Evolutionary conservation across 1,284 basidiomycete species (phyloP).

Genomic region (Trametes polyzona): DNA sequence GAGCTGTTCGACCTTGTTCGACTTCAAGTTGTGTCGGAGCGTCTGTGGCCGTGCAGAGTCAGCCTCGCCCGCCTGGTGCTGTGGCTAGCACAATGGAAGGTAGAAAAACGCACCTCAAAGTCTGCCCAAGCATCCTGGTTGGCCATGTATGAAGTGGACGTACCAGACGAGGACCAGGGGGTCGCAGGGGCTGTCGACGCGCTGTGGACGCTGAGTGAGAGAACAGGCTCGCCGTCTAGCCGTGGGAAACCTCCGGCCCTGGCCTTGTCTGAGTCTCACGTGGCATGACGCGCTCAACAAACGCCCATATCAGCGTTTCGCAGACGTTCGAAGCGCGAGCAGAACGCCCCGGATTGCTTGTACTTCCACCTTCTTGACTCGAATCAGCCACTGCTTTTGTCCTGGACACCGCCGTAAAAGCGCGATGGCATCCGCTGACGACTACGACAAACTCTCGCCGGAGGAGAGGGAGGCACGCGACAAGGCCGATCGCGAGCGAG

Average conservation of each 20-base stretch:
- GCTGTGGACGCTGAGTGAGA: conserved; percentile 14
- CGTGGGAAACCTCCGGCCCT: conserved; percentile 20
- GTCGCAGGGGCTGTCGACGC: conserved; percentile 13
- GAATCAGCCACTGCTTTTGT: background rate
- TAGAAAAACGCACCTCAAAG: conserved; percentile 54
- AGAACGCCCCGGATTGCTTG: too few relatives aligned
- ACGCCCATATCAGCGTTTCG: conserved; percentile 10
- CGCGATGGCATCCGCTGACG: conserved; percentile 41
- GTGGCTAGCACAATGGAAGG: conserved; percentile 2
- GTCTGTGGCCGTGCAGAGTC: conserved; percentile 38
- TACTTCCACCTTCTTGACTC: background rate
- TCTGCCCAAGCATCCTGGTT: conserved; percentile 58
- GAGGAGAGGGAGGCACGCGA: conserved; percentile 81
- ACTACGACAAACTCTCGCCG: conserved; percentile 79
- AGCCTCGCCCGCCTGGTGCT: background rate
- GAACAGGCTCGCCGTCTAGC: conserved; percentile 18
- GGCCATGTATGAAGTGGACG: conserved; percentile 41
- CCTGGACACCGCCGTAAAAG: background rate
- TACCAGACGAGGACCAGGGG: conserved; percentile 17
- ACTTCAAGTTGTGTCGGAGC: conserved; percentile 50
- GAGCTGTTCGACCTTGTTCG: conserved; percentile 77
- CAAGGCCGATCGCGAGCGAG: conserved; percentile 66
- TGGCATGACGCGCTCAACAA: conserved; percentile 19
- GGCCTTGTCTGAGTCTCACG: conserved; percentile 20
- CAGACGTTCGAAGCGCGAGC: too few relatives aligned